These are phyloP conservation scores for Suhomyces sp. DNA, from an alignment of 805 yeast genomes.

Conservation along the genomic window DNA sequence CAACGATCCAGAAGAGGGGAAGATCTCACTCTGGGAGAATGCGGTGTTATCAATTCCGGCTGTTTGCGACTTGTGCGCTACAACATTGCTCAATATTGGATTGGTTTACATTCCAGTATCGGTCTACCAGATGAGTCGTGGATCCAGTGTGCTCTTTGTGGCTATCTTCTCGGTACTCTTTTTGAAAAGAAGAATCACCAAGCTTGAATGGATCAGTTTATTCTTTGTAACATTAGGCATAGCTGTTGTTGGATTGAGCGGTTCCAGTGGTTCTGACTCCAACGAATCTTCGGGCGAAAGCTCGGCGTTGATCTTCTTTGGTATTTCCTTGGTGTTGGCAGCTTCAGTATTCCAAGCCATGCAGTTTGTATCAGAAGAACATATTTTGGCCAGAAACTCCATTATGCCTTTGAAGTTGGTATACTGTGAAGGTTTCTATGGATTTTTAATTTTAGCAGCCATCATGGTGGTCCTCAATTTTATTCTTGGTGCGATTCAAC, in stretches of 20 bases:
- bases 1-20: conserved; percentile 8
- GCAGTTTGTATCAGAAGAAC: conserved; percentile 78
- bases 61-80: conserved; percentile 65
- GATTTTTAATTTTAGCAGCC: conserved; percentile 43
- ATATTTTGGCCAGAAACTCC: conserved; percentile 50
- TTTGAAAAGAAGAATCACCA: conserved; percentile 51
- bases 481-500: conserved; percentile 31
- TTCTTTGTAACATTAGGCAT: conserved; percentile 67
- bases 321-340: conserved; percentile 53
- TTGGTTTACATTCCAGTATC: conserved; percentile 73
- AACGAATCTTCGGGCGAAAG: conserved; percentile 9
- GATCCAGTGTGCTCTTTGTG: conserved; percentile 71
- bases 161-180: conserved; percentile 67
- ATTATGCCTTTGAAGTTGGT: conserved; percentile 64
- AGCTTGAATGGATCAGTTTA: conserved; percentile 66
- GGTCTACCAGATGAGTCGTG: conserved; percentile 83
- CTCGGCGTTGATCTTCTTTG: conserved; percentile 41
- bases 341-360: conserved; percentile 71
- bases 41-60: conserved; percentile 56
- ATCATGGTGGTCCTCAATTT: conserved; percentile 46
- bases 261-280: conserved; percentile 35
- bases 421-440: conserved; percentile 72
- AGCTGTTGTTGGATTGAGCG: conserved; percentile 69
- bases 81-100: conserved; percentile 76
- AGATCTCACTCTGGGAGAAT: conserved; percentile 13